phyloP scores from a whole-genome alignment of 106 monocot species.

The Dendrobium chrysotoxum region DNA sequence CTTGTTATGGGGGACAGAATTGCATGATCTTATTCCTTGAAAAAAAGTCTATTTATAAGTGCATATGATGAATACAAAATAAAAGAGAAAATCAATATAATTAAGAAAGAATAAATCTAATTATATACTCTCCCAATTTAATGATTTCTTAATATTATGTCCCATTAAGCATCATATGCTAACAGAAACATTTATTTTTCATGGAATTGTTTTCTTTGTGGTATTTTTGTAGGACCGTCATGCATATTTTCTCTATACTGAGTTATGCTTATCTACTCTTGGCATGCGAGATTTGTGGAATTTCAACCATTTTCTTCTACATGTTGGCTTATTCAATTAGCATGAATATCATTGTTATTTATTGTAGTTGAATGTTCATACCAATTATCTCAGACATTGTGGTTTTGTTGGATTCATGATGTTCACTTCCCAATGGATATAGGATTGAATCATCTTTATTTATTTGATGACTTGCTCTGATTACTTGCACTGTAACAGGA shows the following conservation, averaged over 20 bases:
- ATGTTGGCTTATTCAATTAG: background rate
- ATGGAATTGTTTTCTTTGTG: background rate
- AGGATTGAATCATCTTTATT: background rate
- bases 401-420: background rate
- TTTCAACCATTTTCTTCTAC: background rate
- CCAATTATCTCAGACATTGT: background rate
- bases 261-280: background rate
- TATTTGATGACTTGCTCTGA: background rate
- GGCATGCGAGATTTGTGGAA: background rate
- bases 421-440: background rate
- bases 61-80: too few relatives aligned
- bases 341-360: background rate
- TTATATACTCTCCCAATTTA: too few relatives aligned
- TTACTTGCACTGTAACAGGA: conserved; percentile 25
- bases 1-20: too few relatives aligned
- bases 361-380: background rate
- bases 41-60: too few relatives aligned
- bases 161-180: too few relatives aligned
- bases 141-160: too few relatives aligned
- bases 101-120: too few relatives aligned
- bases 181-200: background rate
- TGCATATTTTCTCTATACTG: background rate
- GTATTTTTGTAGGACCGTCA: background rate
- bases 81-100: too few relatives aligned
- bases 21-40: too few relatives aligned